These are phyloP conservation scores for Plenodomus lindquistii DNA, from an alignment of 2,329 filamentous ascomycete species.

Conservation along the genomic window DNA sequence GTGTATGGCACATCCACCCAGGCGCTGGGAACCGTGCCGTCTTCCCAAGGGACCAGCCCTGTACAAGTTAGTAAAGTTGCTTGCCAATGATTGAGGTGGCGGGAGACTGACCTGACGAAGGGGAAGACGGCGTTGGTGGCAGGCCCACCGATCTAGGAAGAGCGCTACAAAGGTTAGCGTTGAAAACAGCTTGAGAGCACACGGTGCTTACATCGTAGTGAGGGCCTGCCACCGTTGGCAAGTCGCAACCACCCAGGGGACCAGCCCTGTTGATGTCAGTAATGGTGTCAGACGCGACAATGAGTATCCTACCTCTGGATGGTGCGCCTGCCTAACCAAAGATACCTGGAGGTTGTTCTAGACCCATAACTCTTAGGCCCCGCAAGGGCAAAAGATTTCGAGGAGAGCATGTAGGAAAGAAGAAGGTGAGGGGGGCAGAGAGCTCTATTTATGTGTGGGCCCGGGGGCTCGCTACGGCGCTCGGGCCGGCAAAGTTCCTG, in stretches of 20 bases:
- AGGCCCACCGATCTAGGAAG: too few relatives aligned
- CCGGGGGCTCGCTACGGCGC: neutral
- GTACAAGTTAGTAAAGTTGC: too few relatives aligned
- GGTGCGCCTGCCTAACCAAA: slow-evolving; percentile 95
- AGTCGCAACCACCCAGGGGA: neutral
- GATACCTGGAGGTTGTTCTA: slow-evolving; percentile 86
- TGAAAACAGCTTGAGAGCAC: too few relatives aligned
- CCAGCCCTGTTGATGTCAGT: neutral
- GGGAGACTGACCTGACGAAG: too few relatives aligned
- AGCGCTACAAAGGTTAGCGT: too few relatives aligned
- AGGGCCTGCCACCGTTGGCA: neutral
- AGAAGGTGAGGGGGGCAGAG: neutral
- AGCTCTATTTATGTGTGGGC: slow-evolving; percentile 1
- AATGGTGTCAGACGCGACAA: slow-evolving; percentile 76
- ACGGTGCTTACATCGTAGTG: neutral
- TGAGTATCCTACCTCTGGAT: slow-evolving; percentile 91
- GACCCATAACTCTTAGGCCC: neutral
- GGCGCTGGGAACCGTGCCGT: too few relatives aligned
- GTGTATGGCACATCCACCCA: too few relatives aligned
- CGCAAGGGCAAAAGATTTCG: neutral
- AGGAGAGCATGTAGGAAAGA: neutral
- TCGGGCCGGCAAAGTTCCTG: neutral
- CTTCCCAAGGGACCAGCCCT: too few relatives aligned
- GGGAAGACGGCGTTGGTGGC: too few relatives aligned
- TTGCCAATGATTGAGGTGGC: too few relatives aligned